These are phyloP conservation scores for Arthrinium phaeospermum DNA, from an alignment of 2,329 filamentous ascomycete genomes.

Conservation along the genomic window DNA sequence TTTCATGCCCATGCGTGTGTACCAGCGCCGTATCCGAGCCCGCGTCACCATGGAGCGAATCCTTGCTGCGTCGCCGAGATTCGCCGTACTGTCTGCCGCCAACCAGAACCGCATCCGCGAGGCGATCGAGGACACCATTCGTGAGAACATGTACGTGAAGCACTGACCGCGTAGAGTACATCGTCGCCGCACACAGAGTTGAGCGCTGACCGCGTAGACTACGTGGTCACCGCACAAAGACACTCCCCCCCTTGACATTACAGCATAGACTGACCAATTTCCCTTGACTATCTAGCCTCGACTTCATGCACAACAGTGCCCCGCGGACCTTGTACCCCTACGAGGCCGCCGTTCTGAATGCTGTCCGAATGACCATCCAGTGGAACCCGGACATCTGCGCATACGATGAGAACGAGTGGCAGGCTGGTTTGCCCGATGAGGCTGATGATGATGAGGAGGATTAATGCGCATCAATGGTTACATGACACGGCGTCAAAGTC, in stretches of 20 bases:
- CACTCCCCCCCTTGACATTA: background rate
- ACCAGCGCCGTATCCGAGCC: background rate
- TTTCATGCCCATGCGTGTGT: background rate
- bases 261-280: background rate
- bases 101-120: background rate
- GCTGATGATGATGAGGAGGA: background rate
- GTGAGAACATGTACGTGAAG: background rate
- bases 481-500: no score
- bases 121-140: background rate
- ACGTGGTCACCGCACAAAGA: no score
- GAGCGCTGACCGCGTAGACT: no score
- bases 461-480: no score
- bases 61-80: background rate
- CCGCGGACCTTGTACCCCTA: background rate
- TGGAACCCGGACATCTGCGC: background rate
- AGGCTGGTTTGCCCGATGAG: background rate
- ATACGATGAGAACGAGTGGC: background rate
- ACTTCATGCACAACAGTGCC: background rate
- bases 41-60: background rate
- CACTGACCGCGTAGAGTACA: background rate
- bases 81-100: background rate
- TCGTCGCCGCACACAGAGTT: background rate
- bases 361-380: background rate
- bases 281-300: background rate
- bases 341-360: background rate